phyloP scores from a whole-genome alignment of 164 flowering plant genomes.

The grape (Vitis vinifera) region DNA sequence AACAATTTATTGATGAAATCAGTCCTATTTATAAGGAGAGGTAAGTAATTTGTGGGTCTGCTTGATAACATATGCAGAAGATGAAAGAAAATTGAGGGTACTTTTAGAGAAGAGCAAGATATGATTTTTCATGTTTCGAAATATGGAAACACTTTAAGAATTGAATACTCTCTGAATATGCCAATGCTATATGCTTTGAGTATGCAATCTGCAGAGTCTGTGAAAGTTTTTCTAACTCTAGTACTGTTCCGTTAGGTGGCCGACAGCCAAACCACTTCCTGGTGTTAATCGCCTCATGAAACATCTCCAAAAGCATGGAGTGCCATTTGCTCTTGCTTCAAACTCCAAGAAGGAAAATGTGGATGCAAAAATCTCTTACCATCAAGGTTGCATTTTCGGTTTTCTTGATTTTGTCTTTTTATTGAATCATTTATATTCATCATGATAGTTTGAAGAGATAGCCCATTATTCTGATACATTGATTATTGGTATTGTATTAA shows the following conservation, averaged over 20 bases:
- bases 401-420: background rate
- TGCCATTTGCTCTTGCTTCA: slow-evolving; percentile 75
- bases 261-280: slow-evolving; percentile 50
- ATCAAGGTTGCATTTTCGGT: slow-evolving; percentile 30
- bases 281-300: slow-evolving; percentile 64
- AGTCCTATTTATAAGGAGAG: slow-evolving; percentile 41
- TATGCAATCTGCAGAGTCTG: background rate
- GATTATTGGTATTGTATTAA: too few relatives aligned
- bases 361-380: slow-evolving; percentile 47
- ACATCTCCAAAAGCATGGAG: slow-evolving; percentile 54
- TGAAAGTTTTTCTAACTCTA: background rate
- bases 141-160: too few relatives aligned
- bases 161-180: too few relatives aligned
- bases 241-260: slow-evolving; percentile 40
- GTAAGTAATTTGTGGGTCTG: slow-evolving; percentile 23
- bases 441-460: too few relatives aligned
- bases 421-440: background rate
- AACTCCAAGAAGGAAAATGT: slow-evolving; percentile 46
- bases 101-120: too few relatives aligned
- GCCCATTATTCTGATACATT: background rate
- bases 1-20: slow-evolving; percentile 44
- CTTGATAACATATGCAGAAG: too few relatives aligned
- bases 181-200: too few relatives aligned
- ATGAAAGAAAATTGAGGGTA: too few relatives aligned
- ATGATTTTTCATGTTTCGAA: too few relatives aligned